Base-by-base conservation (phyloP, 2,329 filamentous ascomycete species). In the Cladophialophora bantiana region DNA sequence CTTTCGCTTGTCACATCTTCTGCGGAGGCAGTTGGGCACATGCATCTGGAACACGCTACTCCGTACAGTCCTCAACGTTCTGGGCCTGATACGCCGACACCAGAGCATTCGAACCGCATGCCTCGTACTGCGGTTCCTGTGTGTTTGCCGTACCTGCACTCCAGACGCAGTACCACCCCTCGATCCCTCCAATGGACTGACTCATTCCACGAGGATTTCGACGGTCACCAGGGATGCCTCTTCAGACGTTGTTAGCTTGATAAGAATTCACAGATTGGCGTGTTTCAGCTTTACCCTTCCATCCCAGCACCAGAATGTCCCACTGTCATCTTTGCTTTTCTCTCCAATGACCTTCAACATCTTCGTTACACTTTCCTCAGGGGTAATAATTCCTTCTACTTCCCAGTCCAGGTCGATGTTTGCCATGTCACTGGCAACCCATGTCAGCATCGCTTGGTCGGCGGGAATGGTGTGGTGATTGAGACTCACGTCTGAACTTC, bases 301-400 rank as follows among this genome's bases (percentile, higher is more conserved):
- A 70, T 86, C 81, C 78, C 81, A 86, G 6, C 83, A 85, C 84
- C 84, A 86, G 68, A 86, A 86, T 1, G 83, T 86, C 3, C 84
- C 84, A 67, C 79, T 84, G 57, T 85, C 67, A 79, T 77, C 32
- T 79, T 78, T 32, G 76, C 78, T 74, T 83, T 86, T 69, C 77
- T 82, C 67, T 31, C 79, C 78, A 65, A 86, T 84, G 1, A 86
- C 83, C 63, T 78, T 73, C 38, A 86, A 78, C 81, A 86, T 85
- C 32, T 78, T 80, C 5, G 70, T 67, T 3, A 86, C 84, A 20
- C 82, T 84, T 72, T 85, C 79, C 61, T 82, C 77, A 0, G 83
- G 77, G 3, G 78, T 80, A 66, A 86, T 85, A 67, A 83, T 81
- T 1, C 84, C 84, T 53, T 84, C 79, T 7, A 86, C 80, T 50